Evolutionary conservation across 2,329 filamentous ascomycete genomes (phyloP), one percentile per base, ranked within the genome.

Genomic region (Penicillium oxalicum): DNA sequence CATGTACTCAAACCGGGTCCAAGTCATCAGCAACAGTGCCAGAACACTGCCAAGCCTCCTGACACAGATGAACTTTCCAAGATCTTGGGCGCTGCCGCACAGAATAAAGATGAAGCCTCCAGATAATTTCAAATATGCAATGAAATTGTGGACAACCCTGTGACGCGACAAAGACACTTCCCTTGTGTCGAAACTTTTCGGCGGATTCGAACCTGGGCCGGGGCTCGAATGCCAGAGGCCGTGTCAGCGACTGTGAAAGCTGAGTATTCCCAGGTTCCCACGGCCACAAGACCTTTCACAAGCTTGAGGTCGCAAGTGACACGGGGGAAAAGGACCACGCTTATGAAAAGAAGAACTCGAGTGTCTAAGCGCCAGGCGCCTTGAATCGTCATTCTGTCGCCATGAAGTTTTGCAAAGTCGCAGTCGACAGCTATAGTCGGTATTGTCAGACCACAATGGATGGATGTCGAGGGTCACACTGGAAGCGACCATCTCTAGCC

Each of bases 151-250:
- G 25, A 50, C 5, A 26, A 50, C 35, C 37, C 40, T 8, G 9
- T n/a, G 18, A 24, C 43, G 9, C 47, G 40, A 12, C 13, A 29
- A 12, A 42, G 40, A 34, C 18, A 34, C 12, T 44, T 44, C 5
- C 52, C 50, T 12, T 29, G 26, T 4, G 39, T 40, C 4, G 24
- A 45, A 9, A 28, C 18, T 6, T 40, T 51, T 28, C 46, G 46
- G 27, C 41, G 44, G 13, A 32, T 51, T 5, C 33, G 51, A 37
- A 28, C 44, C 7, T 49, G 49, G 51, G 45, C 48, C 27, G 49
- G 51, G 6, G 37, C 33, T 41, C 24, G 40, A 11, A 32, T 48
- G 11, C 41, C 49, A 5, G 35, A 12, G 29, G 36, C 24, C 5
- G 33, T 51, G 11, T 40, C 28, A 26, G 9, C 24, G 9, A 9